A percentile compares a stretch with the other conserved stretches of the same genome.
Conservation (phyloP, 257 asterid species). For the Solanum pimpinellifolium region DNA sequence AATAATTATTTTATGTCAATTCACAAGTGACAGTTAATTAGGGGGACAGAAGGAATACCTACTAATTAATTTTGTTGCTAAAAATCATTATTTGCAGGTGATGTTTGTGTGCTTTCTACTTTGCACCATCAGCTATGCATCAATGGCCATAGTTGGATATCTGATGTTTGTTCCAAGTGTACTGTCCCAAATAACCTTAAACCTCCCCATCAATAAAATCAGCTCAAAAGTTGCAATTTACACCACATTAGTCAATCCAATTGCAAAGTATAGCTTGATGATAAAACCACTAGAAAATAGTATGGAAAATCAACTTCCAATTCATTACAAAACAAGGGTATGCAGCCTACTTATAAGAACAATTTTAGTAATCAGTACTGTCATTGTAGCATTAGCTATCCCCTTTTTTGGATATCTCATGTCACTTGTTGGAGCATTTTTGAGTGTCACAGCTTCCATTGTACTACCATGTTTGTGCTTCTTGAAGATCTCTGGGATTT, state of each 20-base stretch:
- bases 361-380: constrained; percentile 46
- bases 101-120: constrained; percentile 55
- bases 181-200: constrained; percentile 65
- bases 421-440: constrained; percentile 84
- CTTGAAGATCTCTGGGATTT: constrained; percentile 59
- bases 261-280: constrained; percentile 79
- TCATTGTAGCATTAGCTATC: constrained; percentile 45
- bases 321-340: constrained; percentile 4
- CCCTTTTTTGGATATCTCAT: constrained; percentile 67
- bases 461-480: constrained; percentile 72
- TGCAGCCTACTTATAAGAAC: constrained; percentile 30
- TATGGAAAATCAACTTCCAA: constrained; percentile 27
- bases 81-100: constrained; percentile 40
- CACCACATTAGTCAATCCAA: constrained; percentile 71
- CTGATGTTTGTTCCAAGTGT: constrained; percentile 62
- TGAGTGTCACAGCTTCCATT: constrained; percentile 55
- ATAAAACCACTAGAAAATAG: constrained; percentile 49
- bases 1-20: too few species aligned
- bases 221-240: constrained; percentile 68
- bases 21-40: too few species aligned
- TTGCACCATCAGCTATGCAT: constrained; percentile 51
- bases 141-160: constrained; percentile 72
- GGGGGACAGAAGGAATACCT: too few species aligned
- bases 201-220: constrained; percentile 40
- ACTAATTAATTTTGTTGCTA: not conserved